These are phyloP conservation scores for Mucuna pruriens DNA, from an alignment of 306 rosid species.

Conservation along the genomic window DNA sequence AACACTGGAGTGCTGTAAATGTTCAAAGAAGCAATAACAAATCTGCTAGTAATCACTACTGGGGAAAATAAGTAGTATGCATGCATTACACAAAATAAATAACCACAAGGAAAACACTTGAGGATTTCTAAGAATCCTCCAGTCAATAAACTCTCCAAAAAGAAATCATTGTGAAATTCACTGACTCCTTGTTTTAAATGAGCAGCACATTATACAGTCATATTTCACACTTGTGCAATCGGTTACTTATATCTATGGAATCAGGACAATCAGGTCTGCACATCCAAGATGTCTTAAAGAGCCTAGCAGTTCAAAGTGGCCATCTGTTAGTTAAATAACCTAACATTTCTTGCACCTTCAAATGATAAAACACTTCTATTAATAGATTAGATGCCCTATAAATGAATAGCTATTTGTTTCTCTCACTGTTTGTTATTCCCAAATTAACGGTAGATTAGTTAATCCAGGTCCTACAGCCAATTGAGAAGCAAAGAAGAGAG, in stretches of 20 bases:
- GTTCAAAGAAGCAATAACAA: neutral
- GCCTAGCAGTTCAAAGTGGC: neutral
- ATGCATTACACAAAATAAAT: neutral
- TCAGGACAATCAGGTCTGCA: neutral
- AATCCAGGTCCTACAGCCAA: constrained; percentile 24
- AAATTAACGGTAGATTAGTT: constrained; percentile 28
- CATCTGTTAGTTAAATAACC: neutral
- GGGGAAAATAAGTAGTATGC: neutral
- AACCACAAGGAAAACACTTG: neutral
- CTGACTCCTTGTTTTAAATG: neutral
- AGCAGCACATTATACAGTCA: neutral
- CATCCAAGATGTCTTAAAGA: neutral
- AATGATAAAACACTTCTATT: neutral
- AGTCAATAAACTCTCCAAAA: neutral
- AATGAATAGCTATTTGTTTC: constrained; percentile 13
- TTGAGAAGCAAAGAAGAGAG: constrained; percentile 7
- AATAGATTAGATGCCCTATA: constrained; percentile 1
- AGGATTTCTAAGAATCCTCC: neutral
- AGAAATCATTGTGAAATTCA: neutral
- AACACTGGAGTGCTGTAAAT: neutral
- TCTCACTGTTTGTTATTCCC: constrained; percentile 22
- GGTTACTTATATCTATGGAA: neutral
- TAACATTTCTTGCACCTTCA: neutral
- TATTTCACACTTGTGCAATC: neutral
- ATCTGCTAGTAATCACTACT: neutral